These are phyloP conservation scores for Secale cereale DNA, from an alignment of 176 grass and related monocot species.

Conservation along the genomic window DNA sequence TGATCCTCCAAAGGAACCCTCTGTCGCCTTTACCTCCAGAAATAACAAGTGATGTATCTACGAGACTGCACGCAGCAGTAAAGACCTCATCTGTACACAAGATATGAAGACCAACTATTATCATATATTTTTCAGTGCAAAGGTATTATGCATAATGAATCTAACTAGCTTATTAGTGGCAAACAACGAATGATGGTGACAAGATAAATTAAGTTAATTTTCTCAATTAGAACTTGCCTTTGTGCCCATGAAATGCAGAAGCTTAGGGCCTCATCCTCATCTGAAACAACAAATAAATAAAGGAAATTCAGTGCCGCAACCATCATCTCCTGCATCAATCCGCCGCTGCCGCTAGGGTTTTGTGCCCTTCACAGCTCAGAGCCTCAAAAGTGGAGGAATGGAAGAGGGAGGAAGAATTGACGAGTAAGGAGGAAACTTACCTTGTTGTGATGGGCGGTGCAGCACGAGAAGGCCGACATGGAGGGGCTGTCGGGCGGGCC, in stretches of 20 bases:
- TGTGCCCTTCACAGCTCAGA: too few relatives aligned
- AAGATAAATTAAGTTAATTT: not conserved
- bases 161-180: not conserved
- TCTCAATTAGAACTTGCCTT: constrained; percentile 8
- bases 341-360: too few relatives aligned
- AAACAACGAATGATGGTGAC: not conserved
- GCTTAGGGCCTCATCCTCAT: constrained; percentile 22
- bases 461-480: too few relatives aligned
- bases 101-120: constrained; percentile 20
- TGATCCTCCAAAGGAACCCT: constrained; percentile 88
- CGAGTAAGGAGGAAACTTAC: too few relatives aligned
- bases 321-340: too few relatives aligned
- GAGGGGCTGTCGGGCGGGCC: too few relatives aligned
- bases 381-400: too few relatives aligned
- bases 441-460: too few relatives aligned
- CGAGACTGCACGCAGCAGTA: constrained; percentile 65
- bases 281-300: constrained; percentile 16
- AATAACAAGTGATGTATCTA: constrained; percentile 60
- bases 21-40: constrained; percentile 89
- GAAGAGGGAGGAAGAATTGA: too few relatives aligned
- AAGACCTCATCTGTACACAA: constrained; percentile 68
- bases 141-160: not conserved
- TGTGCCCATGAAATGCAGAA: constrained; percentile 45
- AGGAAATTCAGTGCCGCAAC: not conserved
- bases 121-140: not conserved